Evolutionary conservation across 352 stramenopile genomes (phyloP), one percentile per base, ranked within the genome.

Genomic region (Phytophthora vignae): DNA sequence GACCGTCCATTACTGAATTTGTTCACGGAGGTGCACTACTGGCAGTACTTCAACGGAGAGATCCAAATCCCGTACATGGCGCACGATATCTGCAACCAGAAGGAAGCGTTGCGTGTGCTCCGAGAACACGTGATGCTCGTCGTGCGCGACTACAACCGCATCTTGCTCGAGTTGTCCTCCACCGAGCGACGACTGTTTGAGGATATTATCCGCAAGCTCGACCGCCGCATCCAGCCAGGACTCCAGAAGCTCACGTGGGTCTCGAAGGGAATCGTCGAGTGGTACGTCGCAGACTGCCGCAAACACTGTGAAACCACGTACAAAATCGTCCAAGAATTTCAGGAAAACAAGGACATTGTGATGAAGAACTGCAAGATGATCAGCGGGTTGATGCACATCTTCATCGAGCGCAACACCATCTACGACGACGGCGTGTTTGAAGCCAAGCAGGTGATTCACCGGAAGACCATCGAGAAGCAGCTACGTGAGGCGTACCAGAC

Each of bases 1-100:
- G 95, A 99, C 77, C 82, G 88, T 3, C 91, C 91, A 17, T 77
- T 99, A 61, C 71, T 99, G 7, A 93, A 95, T 36, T 73, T 99
- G 11, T 99, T 99, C 69, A 79, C 90, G 9, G 95, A 98, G 64
- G 94, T 98, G 22, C 91, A 97, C 62, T 95, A 96, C 42, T 96
- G 90, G 92, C 89, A 96, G 73, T 94, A 92, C 49, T 97, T 97
- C 61, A 94, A 96, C 55, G 92, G 94, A n/a, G 93, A 98, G 70
- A 87, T 98, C 59, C 88, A 96, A 60, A 98, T 99, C 49, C 96
- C 96, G 21, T 99, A 98, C 78, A 92, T 97, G 69, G 96, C 96
- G 2, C 93, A 98, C 60, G 96, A 99, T 63, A 98, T 99, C 53
- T 98, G 90, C 68, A 98, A 98, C 66, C 92, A 98, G 64, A 94